A percentile compares a stretch with the other conserved stretches of the same genome.
Evolutionary conservation across 768 basidiomycete genomes (phyloP).

Genomic region (Panaeolus cyanescens): DNA sequence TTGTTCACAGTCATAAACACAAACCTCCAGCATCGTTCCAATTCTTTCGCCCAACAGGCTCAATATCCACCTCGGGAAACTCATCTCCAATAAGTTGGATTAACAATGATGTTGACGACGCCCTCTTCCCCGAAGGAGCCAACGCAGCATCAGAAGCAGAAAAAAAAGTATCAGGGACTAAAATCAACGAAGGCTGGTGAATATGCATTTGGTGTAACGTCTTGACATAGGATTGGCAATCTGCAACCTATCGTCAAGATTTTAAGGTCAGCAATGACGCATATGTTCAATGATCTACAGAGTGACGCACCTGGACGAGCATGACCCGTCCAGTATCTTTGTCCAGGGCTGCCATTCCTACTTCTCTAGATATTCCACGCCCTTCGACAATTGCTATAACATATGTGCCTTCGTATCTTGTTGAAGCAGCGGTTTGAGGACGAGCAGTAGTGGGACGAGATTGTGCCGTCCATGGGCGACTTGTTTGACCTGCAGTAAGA

Average conservation of each 20-base stretch:
- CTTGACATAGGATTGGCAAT: conserved; percentile 88
- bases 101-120: conserved; percentile 56
- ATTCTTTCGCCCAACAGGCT: conserved; percentile 74
- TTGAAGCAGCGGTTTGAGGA: conserved; percentile 66
- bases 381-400: conserved; percentile 76
- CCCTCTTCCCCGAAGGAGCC: conserved; percentile 44
- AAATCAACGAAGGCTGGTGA: conserved; percentile 66
- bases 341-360: conserved; percentile 88
- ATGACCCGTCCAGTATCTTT: conserved; percentile 74
- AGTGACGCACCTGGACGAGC: conserved; percentile 68
- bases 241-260: conserved; percentile 59
- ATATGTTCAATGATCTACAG: conserved; percentile 2
- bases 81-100: conserved; percentile 76
- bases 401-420: conserved; percentile 59
- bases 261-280: conserved; percentile 3
- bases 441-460: conserved; percentile 63
- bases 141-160: conserved; percentile 53
- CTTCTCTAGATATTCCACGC: conserved; percentile 76
- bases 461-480: conserved; percentile 56
- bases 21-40: conserved; percentile 85
- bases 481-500: conserved; percentile 15
- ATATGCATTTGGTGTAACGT: conserved; percentile 85
- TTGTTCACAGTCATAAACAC: conserved; percentile 10
- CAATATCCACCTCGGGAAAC: conserved; percentile 66
- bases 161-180: conserved; percentile 84